Base-by-base conservation (phyloP, 345 rosid genomes). In the Eucalyptus cloeziana region DNA sequence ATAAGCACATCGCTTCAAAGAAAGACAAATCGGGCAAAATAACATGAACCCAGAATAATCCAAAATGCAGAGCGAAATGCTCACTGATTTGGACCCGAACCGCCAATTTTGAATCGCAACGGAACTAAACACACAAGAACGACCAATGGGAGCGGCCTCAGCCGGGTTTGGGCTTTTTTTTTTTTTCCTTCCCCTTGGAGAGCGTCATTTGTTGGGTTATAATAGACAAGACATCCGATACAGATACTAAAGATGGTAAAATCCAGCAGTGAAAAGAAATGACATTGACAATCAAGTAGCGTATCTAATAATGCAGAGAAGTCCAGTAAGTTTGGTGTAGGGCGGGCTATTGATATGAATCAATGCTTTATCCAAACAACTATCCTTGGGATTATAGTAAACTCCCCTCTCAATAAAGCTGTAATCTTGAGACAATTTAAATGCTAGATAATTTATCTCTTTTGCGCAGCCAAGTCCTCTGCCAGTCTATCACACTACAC, bases 91-190 rank as follows among this genome's bases (percentile, higher is more conserved):
- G n/a, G 15, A 60, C 31, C 31, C 7, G 31, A 60, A 60, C 67
- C 1, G 3, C 67, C 30, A 60, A 60, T 60, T 25, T 60, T 60
- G 31, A 60, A 60, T 60, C 67, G n/a, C 31, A 60, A 3, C 67
- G 7, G 6, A 60, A 60, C n/a, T 25, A 60, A 60, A 60, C 14
- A 27, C 67, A 3, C 67, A 60, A 27, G n/a, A 60, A 60, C 67
- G 11, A 60, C 67, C 67, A 10, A 25, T 27, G 67, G 67, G 15
- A 60, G 31, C 13, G n/a, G 11, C 67, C 67, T 60, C 7, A 27
- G 6, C 67, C 2, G 15, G 15, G 30, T 24, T 24, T 56, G 22
- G 0, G 4, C 8, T 0, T 51, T 6, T 8, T 44, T 3, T 51
- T 51, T 51, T 9, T 9, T 56, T 4, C 0, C 13, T 13, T 11